Evolutionary conservation across 2,329 filamentous ascomycete species (phyloP).

Genomic region (Orbilia javanica): DNA sequence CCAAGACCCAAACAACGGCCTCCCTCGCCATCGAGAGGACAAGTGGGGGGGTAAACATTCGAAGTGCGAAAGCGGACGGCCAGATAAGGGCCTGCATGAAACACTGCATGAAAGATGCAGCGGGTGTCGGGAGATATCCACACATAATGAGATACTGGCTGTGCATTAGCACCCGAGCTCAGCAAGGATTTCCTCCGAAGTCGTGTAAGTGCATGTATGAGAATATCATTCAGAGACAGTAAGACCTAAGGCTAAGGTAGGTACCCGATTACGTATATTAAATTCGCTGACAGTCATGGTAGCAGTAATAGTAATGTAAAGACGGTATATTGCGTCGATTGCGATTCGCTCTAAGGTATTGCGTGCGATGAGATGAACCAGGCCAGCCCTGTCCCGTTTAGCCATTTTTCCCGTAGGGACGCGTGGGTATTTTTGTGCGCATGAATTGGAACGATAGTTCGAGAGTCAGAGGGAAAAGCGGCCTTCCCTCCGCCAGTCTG

Average conservation of each 20-base stretch:
- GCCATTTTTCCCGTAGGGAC: background rate
- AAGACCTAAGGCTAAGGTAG: no score
- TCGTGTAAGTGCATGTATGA: background rate
- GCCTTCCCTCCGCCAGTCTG: background rate
- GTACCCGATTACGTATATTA: background rate
- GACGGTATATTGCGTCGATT: background rate
- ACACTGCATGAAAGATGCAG: background rate
- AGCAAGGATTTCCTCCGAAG: background rate
- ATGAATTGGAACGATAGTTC: background rate
- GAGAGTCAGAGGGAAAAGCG: background rate
- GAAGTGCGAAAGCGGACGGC: background rate
- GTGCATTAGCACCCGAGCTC: background rate
- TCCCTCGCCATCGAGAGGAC: background rate
- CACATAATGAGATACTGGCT: background rate
- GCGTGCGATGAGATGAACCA: slow-evolving; percentile 14
- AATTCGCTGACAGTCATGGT: background rate
- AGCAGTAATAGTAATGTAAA: background rate
- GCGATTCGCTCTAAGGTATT: slow-evolving; percentile 11
- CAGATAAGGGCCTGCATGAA: slow-evolving; percentile 8
- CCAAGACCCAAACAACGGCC: background rate
- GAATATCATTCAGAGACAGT: no score
- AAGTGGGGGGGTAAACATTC: background rate
- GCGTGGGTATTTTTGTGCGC: background rate
- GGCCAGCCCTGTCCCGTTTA: background rate
- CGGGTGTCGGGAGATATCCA: slow-evolving; percentile 15